phyloP scores from a whole-genome alignment of 306 rosid genomes.

The Medicago truncatula region MtrunA17r5.0-ANR NC_053047.1:32585001-32585500 shows the following conservation, averaged over 20 bases:
- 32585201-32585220: not conserved
- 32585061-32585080: not conserved
- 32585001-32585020: not conserved
- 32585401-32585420: slow-evolving; percentile 91
- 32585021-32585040: not conserved
- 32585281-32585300: too few species aligned
- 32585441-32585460: slow-evolving; percentile 94
- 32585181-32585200: too few species aligned
- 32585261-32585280: not conserved
- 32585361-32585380: not conserved
- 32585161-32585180: not conserved
- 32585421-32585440: slow-evolving; percentile 91
- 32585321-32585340: too few species aligned
- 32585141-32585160: not conserved
- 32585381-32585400: slow-evolving; percentile 26
- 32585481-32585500: slow-evolving; percentile 88
- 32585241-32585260: not conserved
- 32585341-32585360: too few species aligned
- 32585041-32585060: not conserved
- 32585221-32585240: not conserved
- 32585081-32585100: not conserved
- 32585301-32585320: too few species aligned
- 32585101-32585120: not conserved
- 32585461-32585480: slow-evolving; percentile 96
- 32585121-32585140: too few species aligned